Evolutionary conservation across 2,329 filamentous ascomycete species (phyloP), one percentile per base, ranked within the genome.

Genomic region (Aspergillus arachidicola): DNA sequence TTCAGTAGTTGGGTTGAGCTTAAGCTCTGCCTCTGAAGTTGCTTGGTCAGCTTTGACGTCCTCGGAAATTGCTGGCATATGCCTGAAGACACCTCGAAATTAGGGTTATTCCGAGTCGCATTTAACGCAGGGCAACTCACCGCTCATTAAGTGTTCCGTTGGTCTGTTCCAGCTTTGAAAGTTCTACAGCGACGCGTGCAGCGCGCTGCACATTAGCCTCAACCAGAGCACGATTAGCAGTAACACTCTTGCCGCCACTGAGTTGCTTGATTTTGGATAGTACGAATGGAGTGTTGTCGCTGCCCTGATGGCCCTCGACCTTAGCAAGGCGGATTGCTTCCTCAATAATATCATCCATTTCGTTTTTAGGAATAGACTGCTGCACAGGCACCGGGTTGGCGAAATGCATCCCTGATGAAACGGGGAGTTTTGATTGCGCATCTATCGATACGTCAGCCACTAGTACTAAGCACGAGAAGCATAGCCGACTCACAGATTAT

Each of bases 321-420:
- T 85, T 81, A 5, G 87, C 90, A 70, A 92, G 87, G 26, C 79
- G 78, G 53, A 94, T 83, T 0, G 91, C 92, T 70, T 86, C 83
- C 65, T 87, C 83, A 68, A 95, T 92, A 46, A 89, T 85, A 28
- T 77, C 78, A 68, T 91, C 85, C 85, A 95, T 94, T 71, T 92
- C 86, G 6, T 81, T 77, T 62, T 89, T 88, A 1, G 91, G 86
- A 56, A 97, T 89, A 19, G 87, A 90, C 70, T 85, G 81, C 63
- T 91, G 82, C 59, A 86, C 81, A 0, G 93, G 91, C 41, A 97
- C 91, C 0, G 94, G 94, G 74, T 96, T 98, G 61, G 94, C 94
- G 73, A 99, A 94, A 62, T 94, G 82, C 60, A 97, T 80, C 10
- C 94, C 95, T 1, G 92, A 93, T 64, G 89, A 85, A 36, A 97